These are phyloP conservation scores for Neodidymelliopsis sp. DNA, from an alignment of 2,329 filamentous ascomycete genomes.

Conservation along the genomic window DNA sequence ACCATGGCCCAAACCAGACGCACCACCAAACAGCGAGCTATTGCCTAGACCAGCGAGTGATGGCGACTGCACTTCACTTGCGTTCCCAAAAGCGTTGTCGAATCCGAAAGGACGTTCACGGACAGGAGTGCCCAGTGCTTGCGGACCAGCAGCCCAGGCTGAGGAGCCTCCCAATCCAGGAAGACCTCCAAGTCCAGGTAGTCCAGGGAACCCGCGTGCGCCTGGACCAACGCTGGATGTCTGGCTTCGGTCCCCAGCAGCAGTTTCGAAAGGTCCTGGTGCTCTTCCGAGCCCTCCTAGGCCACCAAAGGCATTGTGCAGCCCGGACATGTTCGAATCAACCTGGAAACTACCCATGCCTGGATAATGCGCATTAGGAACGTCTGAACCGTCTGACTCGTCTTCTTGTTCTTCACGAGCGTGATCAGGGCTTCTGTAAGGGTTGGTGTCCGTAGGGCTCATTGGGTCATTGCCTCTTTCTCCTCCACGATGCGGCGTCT, in stretches of 20 bases:
- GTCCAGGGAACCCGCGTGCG: slow-evolving; percentile 72
- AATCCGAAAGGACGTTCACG: slow-evolving; percentile 64
- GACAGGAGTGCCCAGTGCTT: slow-evolving; percentile 76
- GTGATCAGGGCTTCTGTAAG: slow-evolving; percentile 88
- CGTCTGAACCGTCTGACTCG: slow-evolving; percentile 63
- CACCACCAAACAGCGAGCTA: slow-evolving; percentile 67
- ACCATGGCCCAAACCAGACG: slow-evolving; percentile 61
- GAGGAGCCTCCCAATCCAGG: slow-evolving; percentile 65
- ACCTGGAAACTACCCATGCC: slow-evolving; percentile 62
- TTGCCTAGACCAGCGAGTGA: slow-evolving; percentile 71
- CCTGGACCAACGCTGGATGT: slow-evolving; percentile 83
- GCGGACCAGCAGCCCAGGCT: slow-evolving; percentile 71
- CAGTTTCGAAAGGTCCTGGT: slow-evolving; percentile 56
- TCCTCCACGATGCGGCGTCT: slow-evolving; percentile 58
- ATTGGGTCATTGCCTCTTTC: slow-evolving; percentile 69
- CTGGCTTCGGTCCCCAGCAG: slow-evolving; percentile 88
- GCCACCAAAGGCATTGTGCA: slow-evolving; percentile 63
- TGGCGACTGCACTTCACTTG: slow-evolving; percentile 80
- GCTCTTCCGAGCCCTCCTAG: slow-evolving; percentile 59
- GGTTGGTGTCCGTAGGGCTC: slow-evolving; percentile 95
- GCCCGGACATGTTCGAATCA: slow-evolving; percentile 53
- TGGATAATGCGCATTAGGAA: slow-evolving; percentile 59
- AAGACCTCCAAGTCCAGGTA: slow-evolving; percentile 68
- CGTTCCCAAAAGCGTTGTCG: slow-evolving; percentile 70
- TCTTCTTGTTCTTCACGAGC: slow-evolving; percentile 72